Evolutionary conservation across 805 yeast species (phyloP).

Genomic region (Blastobotrys muscicola): DNA sequence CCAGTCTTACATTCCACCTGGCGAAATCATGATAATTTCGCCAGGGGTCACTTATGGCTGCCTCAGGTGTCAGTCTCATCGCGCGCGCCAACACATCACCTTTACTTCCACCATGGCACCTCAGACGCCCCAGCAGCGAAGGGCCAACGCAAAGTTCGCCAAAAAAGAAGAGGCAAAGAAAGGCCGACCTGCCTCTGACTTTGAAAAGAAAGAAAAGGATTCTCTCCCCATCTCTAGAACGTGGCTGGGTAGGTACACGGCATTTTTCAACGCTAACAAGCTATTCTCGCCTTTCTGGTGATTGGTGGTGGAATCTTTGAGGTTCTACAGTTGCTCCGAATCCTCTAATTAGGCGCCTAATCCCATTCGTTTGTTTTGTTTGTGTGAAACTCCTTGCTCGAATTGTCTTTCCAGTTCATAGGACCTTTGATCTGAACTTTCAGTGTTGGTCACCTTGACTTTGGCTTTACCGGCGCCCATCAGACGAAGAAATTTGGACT

Average conservation of each 20-base stretch:
- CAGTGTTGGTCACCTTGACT: constrained; percentile 6
- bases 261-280: constrained; percentile 12
- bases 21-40: too few relatives aligned
- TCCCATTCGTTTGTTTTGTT: constrained; percentile 11
- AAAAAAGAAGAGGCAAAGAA: constrained; percentile 60
- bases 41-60: too few relatives aligned
- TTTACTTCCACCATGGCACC: constrained; percentile 4
- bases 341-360: constrained; percentile 25
- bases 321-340: constrained; percentile 35
- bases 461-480: constrained; percentile 17
- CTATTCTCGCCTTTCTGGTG: constrained; percentile 52
- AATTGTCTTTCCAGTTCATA: constrained; percentile 16
- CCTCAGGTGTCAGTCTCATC: too few relatives aligned
- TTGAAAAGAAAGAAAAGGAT: constrained; percentile 20
- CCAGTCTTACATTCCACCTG: too few relatives aligned
- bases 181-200: constrained; percentile 54
- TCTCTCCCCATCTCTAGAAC: constrained; percentile 48
- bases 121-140: constrained; percentile 81
- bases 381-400: constrained; percentile 15
- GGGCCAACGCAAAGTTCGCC: constrained; percentile 78
- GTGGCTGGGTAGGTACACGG: constrained; percentile 50
- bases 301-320: constrained; percentile 80
- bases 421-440: neutral
- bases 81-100: too few relatives aligned
- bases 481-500: constrained; percentile 17